Conservation (phyloP, 2,329 filamentous ascomycete genomes). For the Amauroascus verrucosus region DNA sequence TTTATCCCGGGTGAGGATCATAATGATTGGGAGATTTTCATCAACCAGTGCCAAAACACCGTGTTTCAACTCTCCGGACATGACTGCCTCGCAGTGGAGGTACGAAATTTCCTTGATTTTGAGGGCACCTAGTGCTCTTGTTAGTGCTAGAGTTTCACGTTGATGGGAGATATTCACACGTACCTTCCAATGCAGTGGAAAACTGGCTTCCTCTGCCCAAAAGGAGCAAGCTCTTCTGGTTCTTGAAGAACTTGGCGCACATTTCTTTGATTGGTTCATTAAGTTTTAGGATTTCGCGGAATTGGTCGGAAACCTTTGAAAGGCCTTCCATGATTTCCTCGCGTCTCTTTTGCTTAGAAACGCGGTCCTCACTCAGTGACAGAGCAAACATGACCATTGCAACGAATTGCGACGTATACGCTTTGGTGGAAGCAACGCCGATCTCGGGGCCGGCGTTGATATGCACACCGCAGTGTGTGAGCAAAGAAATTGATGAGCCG, state of each 20-base stretch:
- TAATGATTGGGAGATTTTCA: constrained; percentile 97
- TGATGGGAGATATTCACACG: constrained; percentile 15
- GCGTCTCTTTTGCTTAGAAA: constrained; percentile 82
- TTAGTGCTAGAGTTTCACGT: background rate
- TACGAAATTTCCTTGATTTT: constrained; percentile 99
- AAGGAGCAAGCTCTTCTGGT: constrained; percentile 91
- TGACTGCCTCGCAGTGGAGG: constrained; percentile 98
- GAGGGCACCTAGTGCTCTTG: constrained; percentile 53
- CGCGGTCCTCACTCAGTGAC: constrained; percentile 89
- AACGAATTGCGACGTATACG: constrained; percentile 97
- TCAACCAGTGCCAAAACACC: constrained; percentile 95
- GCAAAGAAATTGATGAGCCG: constrained; percentile 93
- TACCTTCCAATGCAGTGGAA: constrained; percentile 86
- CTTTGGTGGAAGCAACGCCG: constrained; percentile 97
- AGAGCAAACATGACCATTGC: constrained; percentile 99
- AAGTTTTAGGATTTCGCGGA: constrained; percentile 81
- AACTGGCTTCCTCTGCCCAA: constrained; percentile 93
- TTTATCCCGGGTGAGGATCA: constrained; percentile 94
- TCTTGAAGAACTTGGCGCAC: constrained; percentile 84
- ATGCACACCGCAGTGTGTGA: constrained; percentile 99
- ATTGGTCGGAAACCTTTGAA: constrained; percentile 75
- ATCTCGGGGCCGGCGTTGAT: constrained; percentile 98
- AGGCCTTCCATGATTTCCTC: constrained; percentile 96
- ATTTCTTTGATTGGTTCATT: constrained; percentile 91
- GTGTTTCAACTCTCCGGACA: constrained; percentile 99